These are phyloP conservation scores for Centella asiatica DNA, from an alignment of 129 eudicot species.

Conservation along the genomic window DNA sequence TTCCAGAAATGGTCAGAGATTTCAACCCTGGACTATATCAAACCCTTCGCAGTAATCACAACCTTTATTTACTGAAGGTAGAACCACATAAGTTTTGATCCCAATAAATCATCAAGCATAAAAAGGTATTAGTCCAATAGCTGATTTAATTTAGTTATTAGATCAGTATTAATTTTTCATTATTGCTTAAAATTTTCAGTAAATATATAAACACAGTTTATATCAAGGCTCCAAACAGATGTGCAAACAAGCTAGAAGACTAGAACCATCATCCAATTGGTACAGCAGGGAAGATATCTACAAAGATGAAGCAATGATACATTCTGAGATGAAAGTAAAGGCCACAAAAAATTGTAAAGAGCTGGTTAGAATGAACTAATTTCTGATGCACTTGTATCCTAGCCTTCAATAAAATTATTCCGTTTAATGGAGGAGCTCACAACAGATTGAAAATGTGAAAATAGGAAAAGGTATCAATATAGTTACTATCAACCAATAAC, in stretches of 20 bases:
- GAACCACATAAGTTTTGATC: background rate
- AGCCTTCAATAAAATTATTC: background rate
- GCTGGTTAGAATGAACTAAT: background rate
- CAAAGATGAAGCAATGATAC: background rate
- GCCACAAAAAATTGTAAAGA: background rate
- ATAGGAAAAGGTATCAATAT: background rate
- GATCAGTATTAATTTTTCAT: no score
- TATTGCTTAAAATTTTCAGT: no score
- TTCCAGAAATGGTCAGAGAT: conserved; percentile 11
- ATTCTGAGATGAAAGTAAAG: background rate
- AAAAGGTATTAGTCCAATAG: no score
- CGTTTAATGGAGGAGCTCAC: background rate
- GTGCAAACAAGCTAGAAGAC: background rate
- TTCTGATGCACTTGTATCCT: background rate
- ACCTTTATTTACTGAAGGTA: conserved; percentile 1
- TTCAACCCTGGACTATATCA: background rate
- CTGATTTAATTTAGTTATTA: no score
- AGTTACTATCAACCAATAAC: background rate
- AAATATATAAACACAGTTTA: background rate
- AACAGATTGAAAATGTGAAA: background rate
- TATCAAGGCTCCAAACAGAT: background rate
- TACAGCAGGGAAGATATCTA: background rate
- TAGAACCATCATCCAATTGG: background rate
- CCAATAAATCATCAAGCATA: background rate
- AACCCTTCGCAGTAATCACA: conserved; percentile 4